These are phyloP conservation scores for Myrica gale DNA, from an alignment of 306 rosid species.

Conservation along the genomic window DNA sequence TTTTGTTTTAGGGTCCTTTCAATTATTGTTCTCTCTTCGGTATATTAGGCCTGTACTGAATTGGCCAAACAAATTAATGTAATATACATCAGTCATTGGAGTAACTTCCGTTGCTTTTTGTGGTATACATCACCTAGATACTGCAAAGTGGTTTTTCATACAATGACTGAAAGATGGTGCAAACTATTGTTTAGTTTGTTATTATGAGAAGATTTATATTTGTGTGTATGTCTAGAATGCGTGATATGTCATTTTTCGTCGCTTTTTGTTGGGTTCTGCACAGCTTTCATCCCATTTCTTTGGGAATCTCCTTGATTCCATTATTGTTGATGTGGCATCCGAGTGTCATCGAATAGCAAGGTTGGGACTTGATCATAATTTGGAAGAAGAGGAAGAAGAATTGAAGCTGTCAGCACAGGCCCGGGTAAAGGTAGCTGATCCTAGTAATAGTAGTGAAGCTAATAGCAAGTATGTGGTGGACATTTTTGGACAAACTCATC, in stretches of 20 bases:
- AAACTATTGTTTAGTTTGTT: not conserved
- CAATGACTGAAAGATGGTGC: not conserved
- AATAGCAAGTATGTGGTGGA: conserved; percentile 86
- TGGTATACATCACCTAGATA: not conserved
- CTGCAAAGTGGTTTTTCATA: not conserved
- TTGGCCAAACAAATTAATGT: too few relatives aligned
- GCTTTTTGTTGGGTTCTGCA: conserved; percentile 31
- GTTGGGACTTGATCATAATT: conserved; percentile 84
- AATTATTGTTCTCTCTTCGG: not conserved
- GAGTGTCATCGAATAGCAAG: conserved; percentile 91
- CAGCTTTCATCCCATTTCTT: conserved; percentile 77
- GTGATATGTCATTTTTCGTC: conserved; percentile 11
- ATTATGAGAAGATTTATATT: too few relatives aligned
- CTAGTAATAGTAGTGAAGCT: conserved; percentile 69
- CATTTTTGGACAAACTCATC: conserved; percentile 92
- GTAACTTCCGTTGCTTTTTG: not conserved
- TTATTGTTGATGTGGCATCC: conserved; percentile 90
- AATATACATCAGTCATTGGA: not conserved
- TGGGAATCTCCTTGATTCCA: conserved; percentile 81
- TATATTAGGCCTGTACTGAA: too few relatives aligned
- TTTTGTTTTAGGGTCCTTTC: not conserved
- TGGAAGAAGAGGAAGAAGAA: conserved; percentile 97
- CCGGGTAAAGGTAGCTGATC: conserved; percentile 82
- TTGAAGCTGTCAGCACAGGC: conserved; percentile 85
- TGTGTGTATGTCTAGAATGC: not conserved